Evolutionary conservation across 352 stramenopile genomes (phyloP), one percentile per base, ranked within the genome.

Genomic region (Pythium volutum): DNA sequence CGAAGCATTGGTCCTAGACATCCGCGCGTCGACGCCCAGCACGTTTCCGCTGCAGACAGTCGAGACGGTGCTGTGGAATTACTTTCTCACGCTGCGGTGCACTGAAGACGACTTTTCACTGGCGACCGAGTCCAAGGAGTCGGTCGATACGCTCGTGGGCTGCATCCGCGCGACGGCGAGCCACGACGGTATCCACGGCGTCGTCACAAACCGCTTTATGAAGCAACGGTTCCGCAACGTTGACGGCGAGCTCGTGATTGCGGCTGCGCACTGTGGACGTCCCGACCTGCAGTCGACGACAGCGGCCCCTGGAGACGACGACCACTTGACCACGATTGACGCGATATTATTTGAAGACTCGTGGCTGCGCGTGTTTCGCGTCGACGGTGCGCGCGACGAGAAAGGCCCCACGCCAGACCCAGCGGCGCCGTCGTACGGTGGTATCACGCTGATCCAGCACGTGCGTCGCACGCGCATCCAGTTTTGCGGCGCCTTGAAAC

Each of bases 161-260:
- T 27, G 29, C 11, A 5, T 59, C 1, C 25, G 41, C 0, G 53
- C 39, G 15, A 59, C 53, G 1, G 23, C 29, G 5, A 26, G 7
- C 8, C 23, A 42, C 20, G 38, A 51, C 27, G 26, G 39, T 26
- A 41, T 51, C 4, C 14, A 51, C 0, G 53, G 53, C 11, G 26
- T 59, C 10, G 20, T 50, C 7, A 41, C 51, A 23, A 26, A 23
- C 11, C 53, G 53, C 10, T 50, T 43, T 11, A 39, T 39, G 53
- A 51, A 51, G n/a, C 53, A 47, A 4, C 53, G 25, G 27, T 59
- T 59, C 18, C 27, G 39, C 18, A 59, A 59, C 39, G 39, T 49
- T 26, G 23, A 39, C 7, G 53, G 41, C 29, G 53, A 59, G 53
- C 53, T 51, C 3, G 29, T 59, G 14, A 59, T 59, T 20, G 15